Base-by-base conservation (phyloP, 257 asterid species). In the Orobanche coerulescens region DNA sequence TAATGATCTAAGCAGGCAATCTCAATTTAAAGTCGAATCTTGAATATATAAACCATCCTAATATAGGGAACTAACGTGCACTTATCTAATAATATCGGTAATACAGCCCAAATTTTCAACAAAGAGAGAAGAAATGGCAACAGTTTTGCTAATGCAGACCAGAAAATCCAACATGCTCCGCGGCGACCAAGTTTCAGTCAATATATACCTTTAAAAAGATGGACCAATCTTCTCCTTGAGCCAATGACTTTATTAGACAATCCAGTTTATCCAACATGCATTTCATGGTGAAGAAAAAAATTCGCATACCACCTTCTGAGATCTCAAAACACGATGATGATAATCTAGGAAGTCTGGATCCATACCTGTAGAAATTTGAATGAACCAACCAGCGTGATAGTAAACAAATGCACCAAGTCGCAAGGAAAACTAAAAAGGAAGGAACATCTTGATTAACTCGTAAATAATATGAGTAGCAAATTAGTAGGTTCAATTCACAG, bases 221-320 rank as follows among this genome's bases (percentile, higher is more conserved):
- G 59, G 44, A 58, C 97, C 96, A 93, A 54, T 86, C 95, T 73
- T 83, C 88, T 73, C 95, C 97, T 54, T 60, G 84, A 40, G 92
- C 89, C 69, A 93, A 68, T 67, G 84, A 81, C 61, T 75, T 81
- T 66, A 75, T 66, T 31, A 87, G 36, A 65, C 36, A 78, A 67
- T 73, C 75, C 70, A 82, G 73, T 58, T 75, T 71, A 72, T 87
- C 84, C 95, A 86, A 83, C 69, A 66, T 15, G 58, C 61, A 66
- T 63, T 83, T 82, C 71, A 84, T 28, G 44, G 73, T 53, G 71
- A 86, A 73, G 60, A 93, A 65, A 46, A 71, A 68, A 62, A 67
- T 74, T 73, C 86, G 74, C 84, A 77, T 68, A 59, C 69, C 84
- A 63, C 68, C 87, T 75, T 84, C 93, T 10, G 97, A 93, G 70